These are phyloP conservation scores for Botrytis fragariae DNA, from an alignment of 2,329 filamentous ascomycete species.

Conservation along the genomic window DNA sequence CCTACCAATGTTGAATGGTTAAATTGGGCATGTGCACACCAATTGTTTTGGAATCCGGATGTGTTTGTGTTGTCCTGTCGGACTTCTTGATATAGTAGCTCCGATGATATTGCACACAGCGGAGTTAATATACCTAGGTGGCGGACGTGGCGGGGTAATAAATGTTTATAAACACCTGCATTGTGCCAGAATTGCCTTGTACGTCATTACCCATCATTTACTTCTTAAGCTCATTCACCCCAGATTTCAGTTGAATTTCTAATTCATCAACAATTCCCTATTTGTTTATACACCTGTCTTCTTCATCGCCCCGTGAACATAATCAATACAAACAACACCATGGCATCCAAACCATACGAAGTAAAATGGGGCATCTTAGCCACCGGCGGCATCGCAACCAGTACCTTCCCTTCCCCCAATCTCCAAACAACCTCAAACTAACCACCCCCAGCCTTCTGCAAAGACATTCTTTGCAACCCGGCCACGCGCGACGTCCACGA, in stretches of 20 bases:
- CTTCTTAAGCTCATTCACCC: neutral
- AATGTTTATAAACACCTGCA: neutral
- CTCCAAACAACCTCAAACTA: constrained; percentile 8
- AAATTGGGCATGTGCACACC: neutral
- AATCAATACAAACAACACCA: constrained; percentile 20
- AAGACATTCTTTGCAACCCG: constrained; percentile 63
- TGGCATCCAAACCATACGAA: constrained; percentile 33
- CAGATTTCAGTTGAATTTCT: neutral
- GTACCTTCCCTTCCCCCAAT: constrained; percentile 24
- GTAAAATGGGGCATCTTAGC: constrained; percentile 40
- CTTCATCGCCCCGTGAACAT: neutral
- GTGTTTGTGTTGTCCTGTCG: neutral
- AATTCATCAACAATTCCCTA: neutral
- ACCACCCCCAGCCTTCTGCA: constrained; percentile 49
- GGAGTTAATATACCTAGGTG: neutral
- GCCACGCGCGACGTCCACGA: constrained; percentile 57
- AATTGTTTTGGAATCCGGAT: neutral
- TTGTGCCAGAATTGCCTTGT: neutral
- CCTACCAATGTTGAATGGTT: neutral
- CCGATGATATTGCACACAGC: neutral
- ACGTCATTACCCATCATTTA: neutral
- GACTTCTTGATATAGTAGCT: neutral
- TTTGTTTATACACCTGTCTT: neutral
- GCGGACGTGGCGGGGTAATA: neutral
- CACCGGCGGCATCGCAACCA: constrained; percentile 41